Evolutionary conservation across 495 filamentous ascomycete species (phyloP).

Genomic region (Hyaloscypha variabilis): DNA sequence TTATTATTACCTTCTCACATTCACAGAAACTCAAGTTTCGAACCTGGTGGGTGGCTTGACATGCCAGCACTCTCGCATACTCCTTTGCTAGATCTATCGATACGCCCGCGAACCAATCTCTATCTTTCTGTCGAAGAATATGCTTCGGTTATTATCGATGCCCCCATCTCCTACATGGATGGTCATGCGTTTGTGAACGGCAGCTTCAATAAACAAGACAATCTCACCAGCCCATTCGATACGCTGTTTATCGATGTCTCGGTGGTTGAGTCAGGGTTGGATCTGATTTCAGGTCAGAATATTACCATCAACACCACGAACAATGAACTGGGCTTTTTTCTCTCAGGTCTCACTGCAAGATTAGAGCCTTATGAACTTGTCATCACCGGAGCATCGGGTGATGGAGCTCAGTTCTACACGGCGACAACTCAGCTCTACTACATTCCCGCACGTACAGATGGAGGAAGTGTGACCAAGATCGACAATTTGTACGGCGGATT

Average conservation of each 20-base stretch:
- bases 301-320: slow-evolving; percentile 47
- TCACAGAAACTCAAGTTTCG: slow-evolving; percentile 53
- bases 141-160: slow-evolving; percentile 62
- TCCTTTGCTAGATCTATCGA: slow-evolving; percentile 54
- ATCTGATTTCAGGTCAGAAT: slow-evolving; percentile 37
- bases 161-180: slow-evolving; percentile 52
- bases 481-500: slow-evolving; percentile 62
- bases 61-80: slow-evolving; percentile 45
- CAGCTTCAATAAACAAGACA: slow-evolving; percentile 24
- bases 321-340: slow-evolving; percentile 44
- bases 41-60: slow-evolving; percentile 61
- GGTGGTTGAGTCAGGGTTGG: slow-evolving; percentile 6
- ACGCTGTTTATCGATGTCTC: slow-evolving; percentile 30
- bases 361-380: slow-evolving; percentile 46
- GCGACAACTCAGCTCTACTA: slow-evolving; percentile 52
- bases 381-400: slow-evolving; percentile 35
- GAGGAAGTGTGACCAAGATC: slow-evolving; percentile 62
- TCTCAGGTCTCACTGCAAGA: slow-evolving; percentile 45
- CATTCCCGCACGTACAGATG: slow-evolving; percentile 54
- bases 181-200: slow-evolving; percentile 45
- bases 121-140: slow-evolving; percentile 54
- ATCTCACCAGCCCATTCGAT: slow-evolving; percentile 40
- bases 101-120: slow-evolving; percentile 61
- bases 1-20: not conserved
- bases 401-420: slow-evolving; percentile 34